Conservation (phyloP, 2,329 filamentous ascomycete genomes). For the Colletotrichum karsti region DNA sequence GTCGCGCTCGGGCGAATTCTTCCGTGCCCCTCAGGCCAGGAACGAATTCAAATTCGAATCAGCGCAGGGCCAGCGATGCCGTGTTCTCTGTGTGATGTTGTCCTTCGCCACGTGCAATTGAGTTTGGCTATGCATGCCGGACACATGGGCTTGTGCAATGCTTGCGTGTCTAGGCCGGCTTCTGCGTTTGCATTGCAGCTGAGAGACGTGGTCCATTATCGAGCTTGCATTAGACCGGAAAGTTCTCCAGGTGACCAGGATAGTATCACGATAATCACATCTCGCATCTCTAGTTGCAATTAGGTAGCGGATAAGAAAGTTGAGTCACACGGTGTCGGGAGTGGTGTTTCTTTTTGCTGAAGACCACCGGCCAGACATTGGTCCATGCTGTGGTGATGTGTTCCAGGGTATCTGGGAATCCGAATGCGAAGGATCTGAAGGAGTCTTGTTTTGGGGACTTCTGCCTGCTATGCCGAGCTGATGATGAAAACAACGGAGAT, state of each 20-base stretch:
- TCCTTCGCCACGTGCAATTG: background rate
- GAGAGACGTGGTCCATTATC: background rate
- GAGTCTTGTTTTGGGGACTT: background rate
- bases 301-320: background rate
- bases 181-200: background rate
- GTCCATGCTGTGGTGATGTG: background rate
- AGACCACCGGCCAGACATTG: background rate
- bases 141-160: background rate
- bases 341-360: background rate
- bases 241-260: background rate
- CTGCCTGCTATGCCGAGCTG: background rate
- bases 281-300: background rate
- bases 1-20: background rate
- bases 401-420: background rate
- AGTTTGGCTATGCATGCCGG: background rate
- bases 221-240: background rate
- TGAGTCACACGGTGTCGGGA: background rate
- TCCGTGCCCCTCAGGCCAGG: slow-evolving; percentile 1
- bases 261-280: background rate
- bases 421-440: background rate
- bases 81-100: background rate
- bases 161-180: background rate
- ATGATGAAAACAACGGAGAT: background rate
- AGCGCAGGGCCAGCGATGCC: background rate
- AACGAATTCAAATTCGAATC: background rate